phyloP scores from a whole-genome alignment of 352 stramenopile species.

The Phytophthora ramorum region DNA sequence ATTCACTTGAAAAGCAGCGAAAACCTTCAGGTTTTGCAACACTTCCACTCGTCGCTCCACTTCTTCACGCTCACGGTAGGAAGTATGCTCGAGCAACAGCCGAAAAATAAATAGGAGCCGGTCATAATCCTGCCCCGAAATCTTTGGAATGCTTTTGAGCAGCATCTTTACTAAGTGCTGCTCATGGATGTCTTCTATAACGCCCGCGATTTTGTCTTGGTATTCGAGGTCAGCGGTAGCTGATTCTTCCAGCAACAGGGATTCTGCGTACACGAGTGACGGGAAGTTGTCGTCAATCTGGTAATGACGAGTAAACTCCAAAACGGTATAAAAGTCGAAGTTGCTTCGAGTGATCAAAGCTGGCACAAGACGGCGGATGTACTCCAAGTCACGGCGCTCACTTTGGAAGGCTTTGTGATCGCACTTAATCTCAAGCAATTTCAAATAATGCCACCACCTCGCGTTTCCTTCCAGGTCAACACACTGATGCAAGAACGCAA shows the following conservation, averaged over 20 bases:
- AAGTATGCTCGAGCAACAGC: constrained; percentile 68
- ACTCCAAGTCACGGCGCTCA: constrained; percentile 67
- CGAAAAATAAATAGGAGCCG: constrained; percentile 79
- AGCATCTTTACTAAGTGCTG: constrained; percentile 63
- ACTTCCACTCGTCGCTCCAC: constrained; percentile 69
- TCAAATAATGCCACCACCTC: constrained; percentile 85
- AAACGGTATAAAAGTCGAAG: constrained; percentile 81
- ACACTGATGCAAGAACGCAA: constrained; percentile 84
- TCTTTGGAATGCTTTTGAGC: constrained; percentile 60
- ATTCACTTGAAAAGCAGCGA: constrained; percentile 23
- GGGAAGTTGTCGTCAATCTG: constrained; percentile 83
- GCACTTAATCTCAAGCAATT: constrained; percentile 77
- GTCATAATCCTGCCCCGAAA: constrained; percentile 68
- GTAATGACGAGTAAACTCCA: constrained; percentile 86
- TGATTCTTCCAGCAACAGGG: constrained; percentile 52
- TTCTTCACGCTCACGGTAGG: constrained; percentile 63
- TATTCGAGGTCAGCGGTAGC: constrained; percentile 53
- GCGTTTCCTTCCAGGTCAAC: constrained; percentile 84
- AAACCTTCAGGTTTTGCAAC: constrained; percentile 57
- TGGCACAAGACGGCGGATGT: constrained; percentile 73
- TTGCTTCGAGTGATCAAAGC: constrained; percentile 69
- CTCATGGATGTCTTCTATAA: constrained; percentile 84
- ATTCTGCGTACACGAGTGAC: constrained; percentile 75
- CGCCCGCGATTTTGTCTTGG: constrained; percentile 77
- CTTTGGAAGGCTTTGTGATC: constrained; percentile 82